A percentile compares a stretch with the other conserved stretches of the same genome.
These are phyloP conservation scores for Aureobasidium sp. DNA, from an alignment of 2,329 filamentous ascomycete species.

Conservation along the genomic window DNA sequence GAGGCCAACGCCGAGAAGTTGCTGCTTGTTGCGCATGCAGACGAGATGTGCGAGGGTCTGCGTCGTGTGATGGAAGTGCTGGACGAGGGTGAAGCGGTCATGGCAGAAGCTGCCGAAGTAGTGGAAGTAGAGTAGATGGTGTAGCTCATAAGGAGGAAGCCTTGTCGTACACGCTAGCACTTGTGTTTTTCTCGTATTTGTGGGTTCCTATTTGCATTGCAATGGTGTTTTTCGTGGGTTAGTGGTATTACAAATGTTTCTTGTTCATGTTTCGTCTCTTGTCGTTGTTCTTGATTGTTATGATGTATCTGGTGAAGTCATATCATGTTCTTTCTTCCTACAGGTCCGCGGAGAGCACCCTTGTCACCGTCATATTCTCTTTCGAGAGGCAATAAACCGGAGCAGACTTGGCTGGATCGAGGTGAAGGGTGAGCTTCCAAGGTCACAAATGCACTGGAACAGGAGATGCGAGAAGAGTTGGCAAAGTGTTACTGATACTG, in stretches of 20 bases:
- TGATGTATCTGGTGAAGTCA: not conserved
- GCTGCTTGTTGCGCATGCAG: slow-evolving; percentile 78
- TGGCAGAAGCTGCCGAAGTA: slow-evolving; percentile 33
- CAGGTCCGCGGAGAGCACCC: not conserved
- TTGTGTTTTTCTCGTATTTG: not conserved
- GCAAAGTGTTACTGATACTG: not conserved
- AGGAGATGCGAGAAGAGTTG: not conserved
- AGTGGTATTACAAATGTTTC: not conserved
- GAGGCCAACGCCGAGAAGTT: slow-evolving; percentile 96
- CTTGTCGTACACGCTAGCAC: not conserved
- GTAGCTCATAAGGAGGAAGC: not conserved
- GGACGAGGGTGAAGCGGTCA: slow-evolving; percentile 88
- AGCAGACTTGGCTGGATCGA: not conserved
- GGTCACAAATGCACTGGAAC: not conserved
- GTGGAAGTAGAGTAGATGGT: not conserved
- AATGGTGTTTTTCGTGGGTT: not conserved
- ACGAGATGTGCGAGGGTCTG: slow-evolving; percentile 74
- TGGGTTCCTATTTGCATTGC: not conserved
- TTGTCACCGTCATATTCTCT: not conserved
- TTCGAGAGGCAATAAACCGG: too few species aligned
- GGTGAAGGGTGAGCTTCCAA: not conserved
- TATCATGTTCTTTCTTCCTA: not conserved
- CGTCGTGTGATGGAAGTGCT: slow-evolving; percentile 77
- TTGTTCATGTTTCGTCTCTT: not conserved
- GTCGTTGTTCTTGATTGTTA: not conserved